Conservation (phyloP, 2,329 filamentous ascomycete species). For the Talaromyces funiculosus region DNA sequence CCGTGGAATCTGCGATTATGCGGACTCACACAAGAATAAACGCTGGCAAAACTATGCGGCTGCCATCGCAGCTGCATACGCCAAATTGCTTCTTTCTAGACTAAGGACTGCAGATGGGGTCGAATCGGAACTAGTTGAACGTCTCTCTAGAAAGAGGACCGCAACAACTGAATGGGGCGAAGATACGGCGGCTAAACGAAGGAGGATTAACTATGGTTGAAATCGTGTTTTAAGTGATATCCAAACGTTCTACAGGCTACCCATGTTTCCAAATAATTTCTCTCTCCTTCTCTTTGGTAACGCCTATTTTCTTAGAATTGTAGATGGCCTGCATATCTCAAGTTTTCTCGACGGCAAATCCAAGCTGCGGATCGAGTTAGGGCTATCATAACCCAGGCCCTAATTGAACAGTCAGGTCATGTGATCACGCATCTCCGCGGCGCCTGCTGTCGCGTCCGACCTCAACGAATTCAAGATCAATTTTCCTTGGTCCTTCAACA, state of each 20-base stretch:
- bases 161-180: neutral
- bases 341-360: neutral
- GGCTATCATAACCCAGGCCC: neutral
- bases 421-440: neutral
- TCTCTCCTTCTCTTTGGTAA: neutral
- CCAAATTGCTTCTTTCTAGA: conserved; percentile 14
- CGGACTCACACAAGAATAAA: conserved; percentile 2
- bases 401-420: neutral
- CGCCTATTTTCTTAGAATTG: neutral
- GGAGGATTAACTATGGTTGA: neutral
- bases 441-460: neutral
- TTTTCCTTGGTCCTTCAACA: neutral
- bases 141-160: neutral
- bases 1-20: conserved; percentile 8
- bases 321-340: neutral
- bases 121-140: neutral
- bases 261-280: neutral
- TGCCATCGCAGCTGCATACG: conserved; percentile 14
- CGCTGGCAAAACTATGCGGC: conserved; percentile 5
- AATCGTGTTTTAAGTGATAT: neutral
- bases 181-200: neutral
- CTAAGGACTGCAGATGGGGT: neutral
- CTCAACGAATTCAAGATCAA: neutral
- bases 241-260: neutral
- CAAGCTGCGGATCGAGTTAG: neutral